These are phyloP conservation scores for Tolypocladium tundrense DNA, from an alignment of 2,329 filamentous ascomycete genomes.

Conservation along the genomic window DNA sequence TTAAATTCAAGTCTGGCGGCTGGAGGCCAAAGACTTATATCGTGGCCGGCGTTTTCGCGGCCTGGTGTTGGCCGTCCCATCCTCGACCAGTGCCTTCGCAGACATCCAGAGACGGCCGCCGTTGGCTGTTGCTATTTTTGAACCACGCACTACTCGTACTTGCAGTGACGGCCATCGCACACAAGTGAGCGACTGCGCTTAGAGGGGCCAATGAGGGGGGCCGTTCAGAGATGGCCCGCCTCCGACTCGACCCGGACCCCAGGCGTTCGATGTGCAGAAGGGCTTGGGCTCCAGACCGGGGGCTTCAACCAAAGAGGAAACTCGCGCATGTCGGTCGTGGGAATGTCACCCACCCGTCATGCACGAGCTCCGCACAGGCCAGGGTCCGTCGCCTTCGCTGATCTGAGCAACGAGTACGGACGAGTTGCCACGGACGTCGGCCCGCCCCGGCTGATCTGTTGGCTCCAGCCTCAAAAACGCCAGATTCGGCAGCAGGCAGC, in stretches of 20 bases:
- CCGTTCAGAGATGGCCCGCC: conserved; percentile 12
- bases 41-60: conserved; percentile 33
- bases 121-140: conserved; percentile 27
- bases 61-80: conserved; percentile 16
- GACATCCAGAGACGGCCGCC: neutral
- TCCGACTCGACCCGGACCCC: neutral
- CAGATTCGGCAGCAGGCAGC: neutral
- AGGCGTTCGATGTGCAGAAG: neutral
- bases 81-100: conserved; percentile 7
- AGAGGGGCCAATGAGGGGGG: conserved; percentile 33
- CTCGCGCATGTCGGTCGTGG: conserved; percentile 4
- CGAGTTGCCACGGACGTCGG: neutral
- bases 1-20: conserved; percentile 28
- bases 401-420: neutral
- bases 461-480: neutral
- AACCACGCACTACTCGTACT: conserved; percentile 12
- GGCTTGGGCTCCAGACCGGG: neutral
- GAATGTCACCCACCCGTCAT: conserved; percentile 4
- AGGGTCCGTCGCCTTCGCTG: neutral
- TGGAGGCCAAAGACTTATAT: conserved; percentile 49
- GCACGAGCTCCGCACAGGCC: neutral
- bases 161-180: conserved; percentile 11
- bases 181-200: conserved; percentile 30
- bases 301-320: conserved; percentile 4
- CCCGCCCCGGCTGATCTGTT: neutral